Evolutionary conservation across 108 stramenopile species (phyloP), one percentile per base, ranked within the genome.

Genomic region (Fistulifera pelliculosa): DNA sequence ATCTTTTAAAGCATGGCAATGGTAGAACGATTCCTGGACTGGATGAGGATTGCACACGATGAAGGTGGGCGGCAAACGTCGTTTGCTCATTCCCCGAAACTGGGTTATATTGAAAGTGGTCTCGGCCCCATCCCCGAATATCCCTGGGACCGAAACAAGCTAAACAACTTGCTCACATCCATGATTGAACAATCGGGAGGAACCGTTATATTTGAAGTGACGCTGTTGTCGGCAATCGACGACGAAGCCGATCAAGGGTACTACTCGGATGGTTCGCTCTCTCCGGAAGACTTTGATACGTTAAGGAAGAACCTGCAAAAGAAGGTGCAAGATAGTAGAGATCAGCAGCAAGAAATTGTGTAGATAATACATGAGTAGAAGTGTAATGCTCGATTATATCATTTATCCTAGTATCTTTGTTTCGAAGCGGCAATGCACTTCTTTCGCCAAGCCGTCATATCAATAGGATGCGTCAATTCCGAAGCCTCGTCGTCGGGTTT

Each of bases 401-500:
- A 6, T 6, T 35, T 35, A 3, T 3, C 31, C 11, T 68, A 90
- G 42, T 82, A 79, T 22, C 87, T 56, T 64, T 79, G 78, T 55
- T 85, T 90, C 13, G 86, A 54, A 57, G 88, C 85, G 6, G 87
- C 79, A 54, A 94, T 69, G 56, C 87, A 96, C 54, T 93, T 84
- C 68, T 93, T 94, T 28, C 90, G 77, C 95, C 96, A 99, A 19
- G 27, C 66, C 39, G 66, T 68, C 94, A 96, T 96, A 61, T 99
- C 97, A 47, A 99, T 85, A 5, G 99, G 98, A 71, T 98, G 85
- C 2, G 83, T 76, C 49, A 94, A 62, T 38, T 92, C 90, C 0
- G 91, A 93, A 0, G 99, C 96, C 2, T 81, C 71, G 18, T 82
- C 75, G 52, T 98, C 95, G 64, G 95, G 90, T 57, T 94, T 94